A percentile compares a stretch with the other conserved stretches of the same genome.
Conservation (phyloP, 1,139 yeast genomes). For the Chernovozyma sophiae-reginae region DNA sequence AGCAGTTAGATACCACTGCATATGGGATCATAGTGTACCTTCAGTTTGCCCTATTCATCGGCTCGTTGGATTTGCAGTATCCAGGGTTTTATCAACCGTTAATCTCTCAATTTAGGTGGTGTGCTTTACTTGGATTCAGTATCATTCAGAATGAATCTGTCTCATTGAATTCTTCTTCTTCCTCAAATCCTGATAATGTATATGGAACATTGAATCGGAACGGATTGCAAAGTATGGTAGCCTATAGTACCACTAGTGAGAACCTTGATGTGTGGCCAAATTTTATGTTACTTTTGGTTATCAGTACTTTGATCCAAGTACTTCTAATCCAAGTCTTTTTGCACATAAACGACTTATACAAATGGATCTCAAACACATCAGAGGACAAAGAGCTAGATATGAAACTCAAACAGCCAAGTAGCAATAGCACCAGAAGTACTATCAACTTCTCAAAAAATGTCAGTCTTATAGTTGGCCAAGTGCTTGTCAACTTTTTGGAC, state of each 20-base stretch:
- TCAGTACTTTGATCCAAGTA: constrained; percentile 26
- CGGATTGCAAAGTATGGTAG: constrained; percentile 30
- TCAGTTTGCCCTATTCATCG: constrained; percentile 57
- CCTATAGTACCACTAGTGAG: constrained; percentile 19
- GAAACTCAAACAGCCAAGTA: constrained; percentile 13
- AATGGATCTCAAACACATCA: constrained; percentile 1
- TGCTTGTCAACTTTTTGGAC: constrained; percentile 28
- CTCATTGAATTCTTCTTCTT: background rate
- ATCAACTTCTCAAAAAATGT: constrained; percentile 15
- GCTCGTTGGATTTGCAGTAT: constrained; percentile 51
- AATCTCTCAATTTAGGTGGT: constrained; percentile 35
- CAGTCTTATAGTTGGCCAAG: constrained; percentile 29
- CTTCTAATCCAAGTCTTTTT: constrained; percentile 19
- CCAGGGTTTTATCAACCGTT: constrained; percentile 67
- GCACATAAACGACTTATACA: constrained; percentile 7
- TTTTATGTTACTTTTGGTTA: constrained; percentile 32
- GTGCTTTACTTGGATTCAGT: constrained; percentile 28
- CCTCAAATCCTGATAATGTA: constrained; percentile 26
- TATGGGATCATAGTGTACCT: constrained; percentile 47
- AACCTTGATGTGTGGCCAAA: constrained; percentile 37
- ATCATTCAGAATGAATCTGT: background rate
- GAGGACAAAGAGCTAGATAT: background rate
- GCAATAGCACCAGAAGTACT: constrained; percentile 1
- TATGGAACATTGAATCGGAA: constrained; percentile 30
- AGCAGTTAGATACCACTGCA: constrained; percentile 55